Conservation (phyloP, 1,139 yeast species). For the Suhomyces bokatorum region DNA sequence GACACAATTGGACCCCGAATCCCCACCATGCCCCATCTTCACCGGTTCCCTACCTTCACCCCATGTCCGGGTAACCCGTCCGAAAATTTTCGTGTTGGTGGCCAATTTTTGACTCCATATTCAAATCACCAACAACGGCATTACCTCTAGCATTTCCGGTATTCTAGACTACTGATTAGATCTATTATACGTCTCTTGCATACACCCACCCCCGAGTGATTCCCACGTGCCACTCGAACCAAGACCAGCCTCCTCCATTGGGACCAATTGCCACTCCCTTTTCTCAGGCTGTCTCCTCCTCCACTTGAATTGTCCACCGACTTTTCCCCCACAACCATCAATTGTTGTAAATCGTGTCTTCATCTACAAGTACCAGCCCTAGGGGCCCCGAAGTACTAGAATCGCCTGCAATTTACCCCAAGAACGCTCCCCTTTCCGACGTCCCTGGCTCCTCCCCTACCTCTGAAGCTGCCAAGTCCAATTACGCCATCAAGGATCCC, state of each 20-base stretch:
- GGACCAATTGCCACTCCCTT: constrained; percentile 4
- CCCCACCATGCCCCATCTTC: not conserved
- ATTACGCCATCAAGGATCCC: constrained; percentile 20
- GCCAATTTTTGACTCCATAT: constrained; percentile 8
- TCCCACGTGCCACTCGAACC: not conserved
- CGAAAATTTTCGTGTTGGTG: constrained; percentile 16
- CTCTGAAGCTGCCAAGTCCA: not conserved
- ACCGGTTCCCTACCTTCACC: not conserved
- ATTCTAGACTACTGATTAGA: constrained; percentile 37
- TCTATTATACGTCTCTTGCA: constrained; percentile 21
- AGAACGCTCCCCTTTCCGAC: constrained; percentile 5
- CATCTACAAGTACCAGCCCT: constrained; percentile 32
- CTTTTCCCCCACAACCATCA: constrained; percentile 2
- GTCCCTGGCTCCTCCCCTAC: not conserved
- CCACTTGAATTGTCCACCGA: constrained; percentile 2
- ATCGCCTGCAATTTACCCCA: constrained; percentile 10
- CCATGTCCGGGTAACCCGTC: constrained; percentile 17
- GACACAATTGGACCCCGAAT: too few relatives aligned
- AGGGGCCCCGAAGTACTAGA: constrained; percentile 26
- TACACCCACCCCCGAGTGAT: constrained; percentile 1
- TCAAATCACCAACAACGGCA: constrained; percentile 2
- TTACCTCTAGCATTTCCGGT: constrained; percentile 8
- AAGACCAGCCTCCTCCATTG: not conserved
- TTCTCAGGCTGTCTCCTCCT: not conserved
- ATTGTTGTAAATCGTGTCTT: constrained; percentile 28